Conservation (phyloP, 495 filamentous ascomycete species). For the Pyrenula massariospora region DNA sequence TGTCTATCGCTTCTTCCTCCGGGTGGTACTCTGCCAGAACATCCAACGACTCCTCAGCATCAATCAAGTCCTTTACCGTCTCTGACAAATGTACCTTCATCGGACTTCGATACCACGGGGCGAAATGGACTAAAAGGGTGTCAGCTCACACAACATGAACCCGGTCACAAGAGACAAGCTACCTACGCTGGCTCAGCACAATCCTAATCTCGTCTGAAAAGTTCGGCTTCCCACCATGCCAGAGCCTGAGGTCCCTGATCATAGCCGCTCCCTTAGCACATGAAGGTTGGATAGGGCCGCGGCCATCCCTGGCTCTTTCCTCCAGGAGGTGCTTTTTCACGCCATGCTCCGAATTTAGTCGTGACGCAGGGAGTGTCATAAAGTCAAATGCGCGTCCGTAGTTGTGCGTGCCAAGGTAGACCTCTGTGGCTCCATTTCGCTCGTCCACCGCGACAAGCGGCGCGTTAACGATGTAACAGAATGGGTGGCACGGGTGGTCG, state of each 20-base stretch:
- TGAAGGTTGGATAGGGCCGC: constrained; percentile 34
- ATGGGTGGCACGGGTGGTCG: constrained; percentile 37
- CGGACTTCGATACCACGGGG: constrained; percentile 34
- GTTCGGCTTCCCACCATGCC: constrained; percentile 53
- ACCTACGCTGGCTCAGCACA: constrained; percentile 39
- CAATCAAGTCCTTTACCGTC: constrained; percentile 25
- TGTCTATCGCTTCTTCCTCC: constrained; percentile 16
- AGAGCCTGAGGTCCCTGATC: constrained; percentile 44
- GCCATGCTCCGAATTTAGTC: no score
- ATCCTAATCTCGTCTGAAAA: constrained; percentile 31
- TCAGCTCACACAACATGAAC: not conserved
- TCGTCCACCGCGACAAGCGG: constrained; percentile 38
- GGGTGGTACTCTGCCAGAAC: constrained; percentile 30
- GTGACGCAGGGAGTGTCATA: constrained; percentile 32
- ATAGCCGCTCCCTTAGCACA: constrained; percentile 41
- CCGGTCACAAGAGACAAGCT: constrained; percentile 1
- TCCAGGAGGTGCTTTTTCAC: constrained; percentile 30
- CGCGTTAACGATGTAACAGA: constrained; percentile 43
- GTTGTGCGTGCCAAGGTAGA: constrained; percentile 47
- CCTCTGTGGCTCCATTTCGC: constrained; percentile 45
- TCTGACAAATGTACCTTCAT: constrained; percentile 38
- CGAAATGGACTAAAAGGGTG: constrained; percentile 19
- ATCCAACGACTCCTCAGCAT: constrained; percentile 18
- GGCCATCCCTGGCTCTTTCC: constrained; percentile 19
- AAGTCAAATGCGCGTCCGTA: constrained; percentile 13